Evolutionary conservation across 2,329 filamentous ascomycete species (phyloP).

Genomic region (Lasiodiplodia sp.): DNA sequence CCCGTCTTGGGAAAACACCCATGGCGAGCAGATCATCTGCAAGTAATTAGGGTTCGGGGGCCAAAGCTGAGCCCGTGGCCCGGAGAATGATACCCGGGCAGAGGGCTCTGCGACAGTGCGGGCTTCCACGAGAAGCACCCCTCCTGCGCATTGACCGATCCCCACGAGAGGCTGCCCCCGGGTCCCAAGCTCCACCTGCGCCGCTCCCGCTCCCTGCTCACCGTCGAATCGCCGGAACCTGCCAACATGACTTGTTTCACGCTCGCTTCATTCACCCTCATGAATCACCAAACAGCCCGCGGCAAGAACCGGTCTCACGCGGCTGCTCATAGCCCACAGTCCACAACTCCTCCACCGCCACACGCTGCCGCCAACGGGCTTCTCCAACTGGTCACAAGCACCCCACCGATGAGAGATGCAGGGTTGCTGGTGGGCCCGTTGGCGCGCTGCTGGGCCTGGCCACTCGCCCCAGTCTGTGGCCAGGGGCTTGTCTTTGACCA

Average conservation of each 20-base stretch:
- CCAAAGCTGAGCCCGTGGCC: conserved; percentile 17
- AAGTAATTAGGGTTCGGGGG: conserved; percentile 28
- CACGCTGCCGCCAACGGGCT: conserved; percentile 1
- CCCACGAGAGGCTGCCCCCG: conserved; percentile 16
- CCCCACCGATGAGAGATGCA: conserved; percentile 11
- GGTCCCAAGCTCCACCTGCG: conserved; percentile 18
- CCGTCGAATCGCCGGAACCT: conserved; percentile 27
- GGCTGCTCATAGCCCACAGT: not conserved
- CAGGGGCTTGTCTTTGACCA: not conserved
- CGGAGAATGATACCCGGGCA: conserved; percentile 28
- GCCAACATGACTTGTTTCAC: conserved; percentile 29
- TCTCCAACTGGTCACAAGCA: conserved; percentile 12
- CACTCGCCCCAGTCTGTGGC: not conserved
- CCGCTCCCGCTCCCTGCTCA: conserved; percentile 27
- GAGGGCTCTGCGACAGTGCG: conserved; percentile 28
- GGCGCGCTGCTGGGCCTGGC: conserved; percentile 6
- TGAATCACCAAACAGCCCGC: conserved; percentile 27
- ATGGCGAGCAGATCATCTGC: conserved; percentile 29
- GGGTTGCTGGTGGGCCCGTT: conserved; percentile 13
- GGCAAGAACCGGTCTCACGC: conserved; percentile 30
- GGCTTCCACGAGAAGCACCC: conserved; percentile 25
- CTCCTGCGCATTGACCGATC: conserved; percentile 29
- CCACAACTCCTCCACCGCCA: conserved; percentile 8
- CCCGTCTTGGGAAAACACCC: conserved; percentile 18
- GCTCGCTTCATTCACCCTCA: conserved; percentile 27